Base-by-base conservation (phyloP, 169 alveolate genomes). In the Babesia ovis region DNA sequence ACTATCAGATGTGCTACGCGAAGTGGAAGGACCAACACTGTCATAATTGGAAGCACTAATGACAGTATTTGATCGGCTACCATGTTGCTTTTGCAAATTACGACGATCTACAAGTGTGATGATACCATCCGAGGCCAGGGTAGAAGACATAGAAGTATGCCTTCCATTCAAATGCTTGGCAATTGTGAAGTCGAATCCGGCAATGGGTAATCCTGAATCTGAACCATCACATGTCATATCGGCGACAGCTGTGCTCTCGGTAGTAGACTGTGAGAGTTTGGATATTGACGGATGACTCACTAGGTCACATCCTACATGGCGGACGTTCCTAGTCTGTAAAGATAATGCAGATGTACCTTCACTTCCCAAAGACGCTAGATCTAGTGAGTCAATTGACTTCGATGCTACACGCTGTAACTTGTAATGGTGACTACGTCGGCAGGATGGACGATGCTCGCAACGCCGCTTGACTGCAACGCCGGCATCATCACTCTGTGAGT, bases 331-430 rank as follows among this genome's bases (percentile, higher is more conserved):
- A n/a, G n/a, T n/a, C n/a, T n/a, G n/a, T 8, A 39, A 14, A 14
- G 14, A 39, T 39, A 39, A 9, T 39, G 23, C 59, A 8, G 35
- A 8, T 22, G 35, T 16, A 50, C 16, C 14, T 25, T 20, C 25
- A 9, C 32, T 16, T 29, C 53, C 34, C 12, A 58, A 1, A n/a
- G 55, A 39, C 9, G 55, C 71, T 9, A 61, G 57, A 50, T 61
- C 50, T 34, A 61, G 71, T 6, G 57, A 61, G 25, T 61, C 71
- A 9, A 61, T 25, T n/a, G 41, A 25, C 57, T 3, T 11, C 3
- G 74, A 45, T 4, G 48, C 32, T 11, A 45, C 23, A 32, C 61
- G 74, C 12, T 64, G 74, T 48, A 48, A 8, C 31, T 64, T 50
- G 62, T 64, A 20, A 41, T 64, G 54, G 27, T 48, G 22, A 42